These are phyloP conservation scores for Agaricus sinodeliciosus DNA, from an alignment of 768 basidiomycete species.

Conservation along the genomic window DNA sequence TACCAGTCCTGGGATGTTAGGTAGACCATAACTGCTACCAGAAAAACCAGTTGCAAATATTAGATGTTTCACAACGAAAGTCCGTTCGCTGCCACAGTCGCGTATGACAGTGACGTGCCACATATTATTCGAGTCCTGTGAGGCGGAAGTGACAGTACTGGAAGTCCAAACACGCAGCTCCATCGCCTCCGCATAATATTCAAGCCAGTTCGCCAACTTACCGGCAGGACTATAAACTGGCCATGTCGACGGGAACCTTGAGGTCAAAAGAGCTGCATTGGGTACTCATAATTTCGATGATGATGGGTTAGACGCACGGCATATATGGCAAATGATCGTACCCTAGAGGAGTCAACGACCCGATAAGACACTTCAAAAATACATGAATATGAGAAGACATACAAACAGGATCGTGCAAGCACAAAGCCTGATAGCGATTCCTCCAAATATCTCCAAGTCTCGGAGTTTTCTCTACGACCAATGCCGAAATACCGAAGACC, in stretches of 20 bases:
- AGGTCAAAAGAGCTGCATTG: not conserved
- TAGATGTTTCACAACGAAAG: constrained; percentile 38
- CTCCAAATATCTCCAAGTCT: constrained; percentile 58
- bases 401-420: constrained; percentile 52
- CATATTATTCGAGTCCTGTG: constrained; percentile 27
- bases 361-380: not conserved
- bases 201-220: constrained; percentile 59
- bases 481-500: constrained; percentile 39
- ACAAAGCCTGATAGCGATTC: constrained; percentile 51
- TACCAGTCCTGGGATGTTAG: constrained; percentile 20
- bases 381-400: constrained; percentile 21
- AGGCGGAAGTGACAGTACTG: constrained; percentile 30
- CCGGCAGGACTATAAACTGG: constrained; percentile 47
- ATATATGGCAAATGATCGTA: constrained; percentile 12
- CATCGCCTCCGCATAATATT: constrained; percentile 50
- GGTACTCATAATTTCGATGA: not conserved
- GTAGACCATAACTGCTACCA: constrained; percentile 35
- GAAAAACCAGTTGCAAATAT: constrained; percentile 52
- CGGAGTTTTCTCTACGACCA: constrained; percentile 52
- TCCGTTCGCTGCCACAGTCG: constrained; percentile 20
- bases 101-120: constrained; percentile 38
- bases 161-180: constrained; percentile 63
- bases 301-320: constrained; percentile 11
- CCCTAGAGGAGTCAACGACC: constrained; percentile 22
- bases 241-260: constrained; percentile 53